A percentile compares a stretch with the other conserved stretches of the same genome.
phyloP scores from a whole-genome alignment of 139 green algal species.

The Chlamydomonas sphaeroides region DNA sequence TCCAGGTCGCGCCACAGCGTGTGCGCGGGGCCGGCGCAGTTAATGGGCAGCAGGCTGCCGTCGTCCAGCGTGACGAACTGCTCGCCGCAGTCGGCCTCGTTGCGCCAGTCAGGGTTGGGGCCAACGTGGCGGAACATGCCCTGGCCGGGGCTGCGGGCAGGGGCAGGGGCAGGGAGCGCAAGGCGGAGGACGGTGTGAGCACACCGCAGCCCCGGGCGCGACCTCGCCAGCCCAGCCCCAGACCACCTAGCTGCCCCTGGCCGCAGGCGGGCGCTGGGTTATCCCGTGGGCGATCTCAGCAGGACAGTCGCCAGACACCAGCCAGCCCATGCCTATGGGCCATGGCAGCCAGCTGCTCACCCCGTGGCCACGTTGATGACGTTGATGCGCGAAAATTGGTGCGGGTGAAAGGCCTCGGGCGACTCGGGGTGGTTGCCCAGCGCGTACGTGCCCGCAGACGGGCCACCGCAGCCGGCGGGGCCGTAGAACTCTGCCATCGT shows the following conservation, averaged over 20 bases:
- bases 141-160: not conserved
- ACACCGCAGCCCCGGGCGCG: no score
- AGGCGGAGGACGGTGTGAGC: not conserved
- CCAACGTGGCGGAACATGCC: constrained; percentile 44
- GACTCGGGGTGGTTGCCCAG: constrained; percentile 58
- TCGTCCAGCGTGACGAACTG: constrained; percentile 16
- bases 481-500: constrained; percentile 63
- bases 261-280: no score
- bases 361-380: constrained; percentile 43
- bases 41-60: constrained; percentile 49
- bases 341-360: no score
- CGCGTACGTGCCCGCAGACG: constrained; percentile 39
- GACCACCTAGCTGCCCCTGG: no score
- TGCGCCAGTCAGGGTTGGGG: constrained; percentile 53
- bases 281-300: no score
- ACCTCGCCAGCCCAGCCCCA: no score
- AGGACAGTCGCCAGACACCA: no score
- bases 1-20: constrained; percentile 59
- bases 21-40: constrained; percentile 66
- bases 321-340: no score
- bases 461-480: constrained; percentile 24
- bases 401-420: constrained; percentile 66
- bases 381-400: constrained; percentile 51
- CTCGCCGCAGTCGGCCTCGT: constrained; percentile 55
- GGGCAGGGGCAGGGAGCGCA: no score